Evolutionary conservation across 768 basidiomycete species (phyloP), one percentile per base, ranked within the genome.

Genomic region (Kwoniella dejecticola): DNA sequence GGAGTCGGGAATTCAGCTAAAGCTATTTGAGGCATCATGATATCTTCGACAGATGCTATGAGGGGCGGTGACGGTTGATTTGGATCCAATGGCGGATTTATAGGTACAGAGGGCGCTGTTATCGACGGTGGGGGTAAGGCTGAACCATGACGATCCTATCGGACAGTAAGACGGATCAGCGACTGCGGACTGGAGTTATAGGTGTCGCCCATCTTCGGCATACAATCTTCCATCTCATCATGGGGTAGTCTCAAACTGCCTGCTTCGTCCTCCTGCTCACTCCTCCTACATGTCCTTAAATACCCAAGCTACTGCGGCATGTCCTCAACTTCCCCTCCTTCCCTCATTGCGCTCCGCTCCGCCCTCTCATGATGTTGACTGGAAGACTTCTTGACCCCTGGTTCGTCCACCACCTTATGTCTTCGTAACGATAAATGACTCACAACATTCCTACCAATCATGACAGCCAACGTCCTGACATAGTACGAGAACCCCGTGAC

Each of bases 401-500:
- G n/a, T n/a, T n/a, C n/a, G n/a, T n/a, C n/a, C n/a, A n/a, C n/a
- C n/a, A n/a, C n/a, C n/a, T n/a, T n/a, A n/a, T n/a, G n/a, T n/a
- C n/a, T n/a, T n/a, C n/a, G n/a, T n/a, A n/a, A n/a, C n/a, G n/a
- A n/a, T n/a, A n/a, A n/a, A n/a, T n/a, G n/a, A 74, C 72, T 66
- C 59, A 72, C 68, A 54, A 72, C 70, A 53, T 76, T 75, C 49
- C 96, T 86, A 41, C 96, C 96, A 78, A 99, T 94, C 60, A 91
- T 91, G 69, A 96, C 89, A 40, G 86, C 87, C 66, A 96, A 87
- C 21, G 91, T 97, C 81, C 96, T 90, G 58, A 99, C 89, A 82
- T 94, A 99, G 81, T 96, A 98, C 57, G 91, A 91, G 81, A 93
- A 94, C 77, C 88, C 77, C n/a, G 74, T 74, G 31, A 69, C 63